These are phyloP conservation scores for Phylloporus sp. DNA, from an alignment of 768 basidiomycete species.

Conservation along the genomic window DNA sequence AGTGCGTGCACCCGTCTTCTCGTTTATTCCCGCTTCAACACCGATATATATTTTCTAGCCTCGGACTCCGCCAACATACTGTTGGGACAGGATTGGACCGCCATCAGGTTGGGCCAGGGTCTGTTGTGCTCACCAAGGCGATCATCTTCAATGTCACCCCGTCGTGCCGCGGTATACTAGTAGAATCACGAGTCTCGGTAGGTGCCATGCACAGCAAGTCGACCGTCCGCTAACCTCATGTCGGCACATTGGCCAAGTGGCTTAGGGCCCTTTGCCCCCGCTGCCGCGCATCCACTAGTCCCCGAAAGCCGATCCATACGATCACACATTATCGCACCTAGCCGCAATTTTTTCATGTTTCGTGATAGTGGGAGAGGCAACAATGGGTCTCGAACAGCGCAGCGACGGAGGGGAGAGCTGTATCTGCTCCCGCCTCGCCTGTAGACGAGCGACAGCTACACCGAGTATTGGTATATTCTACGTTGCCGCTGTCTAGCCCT, in stretches of 20 bases:
- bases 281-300: conserved; percentile 11
- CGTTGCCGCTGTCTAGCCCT: conserved; percentile 6
- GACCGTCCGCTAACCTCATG: conserved; percentile 17
- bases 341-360: conserved; percentile 21
- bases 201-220: conserved; percentile 2
- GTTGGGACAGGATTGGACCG: not conserved
- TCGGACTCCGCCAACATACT: not conserved
- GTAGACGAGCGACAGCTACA: not conserved
- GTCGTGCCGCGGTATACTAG: not conserved
- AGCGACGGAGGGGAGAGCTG: conserved; percentile 5
- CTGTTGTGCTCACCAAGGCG: not conserved
- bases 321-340: conserved; percentile 5
- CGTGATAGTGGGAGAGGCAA: conserved; percentile 7
- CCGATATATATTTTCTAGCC: conserved; percentile 5
- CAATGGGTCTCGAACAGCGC: conserved; percentile 11
- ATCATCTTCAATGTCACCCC: conserved; percentile 1
- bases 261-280: not conserved
- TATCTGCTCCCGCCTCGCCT: conserved; percentile 1
- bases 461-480: not conserved
- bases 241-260: not conserved
- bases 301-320: conserved; percentile 5
- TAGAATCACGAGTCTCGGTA: conserved; percentile 1
- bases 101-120: conserved; percentile 2
- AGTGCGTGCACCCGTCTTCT: conserved; percentile 1
- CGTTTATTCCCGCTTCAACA: not conserved